Evolutionary conservation across 2,329 filamentous ascomycete species (phyloP).

Genomic region (Zelopaecilomyces penicillatus): DNA sequence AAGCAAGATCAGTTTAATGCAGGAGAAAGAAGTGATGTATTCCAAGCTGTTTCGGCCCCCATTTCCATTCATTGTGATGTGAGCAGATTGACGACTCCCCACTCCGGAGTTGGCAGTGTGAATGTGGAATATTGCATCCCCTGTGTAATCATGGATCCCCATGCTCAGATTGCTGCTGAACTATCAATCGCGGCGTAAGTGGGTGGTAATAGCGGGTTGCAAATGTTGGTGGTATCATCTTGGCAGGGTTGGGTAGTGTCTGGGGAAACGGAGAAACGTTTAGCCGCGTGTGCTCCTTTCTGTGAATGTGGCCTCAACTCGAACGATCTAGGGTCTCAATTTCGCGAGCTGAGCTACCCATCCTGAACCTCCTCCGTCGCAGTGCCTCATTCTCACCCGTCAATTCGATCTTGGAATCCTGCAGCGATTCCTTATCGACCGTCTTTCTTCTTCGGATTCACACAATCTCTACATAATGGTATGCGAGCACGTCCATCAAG

Average conservation of each 20-base stretch:
- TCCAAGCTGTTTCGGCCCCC: too few relatives aligned
- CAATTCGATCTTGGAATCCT: conserved; percentile 23
- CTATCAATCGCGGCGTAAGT: too few relatives aligned
- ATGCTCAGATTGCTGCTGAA: too few relatives aligned
- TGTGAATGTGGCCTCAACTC: conserved; percentile 39
- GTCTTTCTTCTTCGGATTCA: conserved; percentile 9
- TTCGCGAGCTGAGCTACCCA: conserved; percentile 15
- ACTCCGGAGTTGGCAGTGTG: too few relatives aligned
- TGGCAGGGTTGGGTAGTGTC: background rate
- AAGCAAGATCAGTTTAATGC: too few relatives aligned
- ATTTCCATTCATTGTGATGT: too few relatives aligned
- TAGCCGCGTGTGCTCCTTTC: conserved; percentile 22
- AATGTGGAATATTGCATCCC: too few relatives aligned
- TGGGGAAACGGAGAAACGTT: conserved; percentile 25
- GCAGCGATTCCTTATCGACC: conserved; percentile 24
- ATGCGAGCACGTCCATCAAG: conserved; percentile 9
- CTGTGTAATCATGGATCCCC: too few relatives aligned
- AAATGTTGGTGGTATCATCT: background rate
- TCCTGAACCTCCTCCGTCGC: conserved; percentile 12
- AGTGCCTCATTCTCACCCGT: conserved; percentile 15
- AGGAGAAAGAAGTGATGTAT: too few relatives aligned
- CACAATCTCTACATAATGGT: conserved; percentile 23
- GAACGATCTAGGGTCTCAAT: conserved; percentile 19
- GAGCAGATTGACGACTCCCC: too few relatives aligned
- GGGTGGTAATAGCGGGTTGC: background rate